Conservation (phyloP, 257 asterid genomes). For the Plectranthus barbatus region DNA sequence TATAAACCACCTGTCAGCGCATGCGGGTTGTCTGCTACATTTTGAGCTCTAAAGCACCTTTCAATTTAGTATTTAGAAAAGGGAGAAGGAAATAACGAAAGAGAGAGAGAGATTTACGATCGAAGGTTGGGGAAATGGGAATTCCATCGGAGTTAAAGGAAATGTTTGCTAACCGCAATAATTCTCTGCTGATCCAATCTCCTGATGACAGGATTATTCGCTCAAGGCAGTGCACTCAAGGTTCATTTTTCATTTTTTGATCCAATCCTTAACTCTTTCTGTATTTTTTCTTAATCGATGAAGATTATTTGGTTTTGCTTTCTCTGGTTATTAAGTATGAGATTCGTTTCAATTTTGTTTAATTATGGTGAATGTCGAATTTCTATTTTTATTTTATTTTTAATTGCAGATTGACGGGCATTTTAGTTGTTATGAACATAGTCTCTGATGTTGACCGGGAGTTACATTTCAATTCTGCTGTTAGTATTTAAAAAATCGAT, state of each 20-base stretch:
- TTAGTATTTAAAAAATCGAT: no score
- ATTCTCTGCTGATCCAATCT: constrained; percentile 21
- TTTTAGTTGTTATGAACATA: not conserved
- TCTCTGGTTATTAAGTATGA: not conserved
- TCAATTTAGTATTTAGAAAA: not conserved
- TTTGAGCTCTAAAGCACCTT: not conserved
- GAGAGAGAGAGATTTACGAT: not conserved
- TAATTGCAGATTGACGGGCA: not conserved
- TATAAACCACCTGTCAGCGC: no score
- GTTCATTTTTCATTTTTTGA: not conserved
- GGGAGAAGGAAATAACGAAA: not conserved
- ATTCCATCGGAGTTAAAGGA: constrained; percentile 24
- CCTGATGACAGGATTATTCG: constrained; percentile 28
- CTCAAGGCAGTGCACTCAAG: constrained; percentile 28
- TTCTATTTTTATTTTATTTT: no score
- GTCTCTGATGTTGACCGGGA: no score
- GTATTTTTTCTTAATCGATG: not conserved
- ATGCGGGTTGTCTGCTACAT: not conserved
- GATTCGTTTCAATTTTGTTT: not conserved
- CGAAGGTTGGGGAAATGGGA: constrained; percentile 16
- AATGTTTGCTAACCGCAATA: constrained; percentile 9
- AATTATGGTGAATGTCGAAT: not conserved
- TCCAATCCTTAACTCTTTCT: not conserved
- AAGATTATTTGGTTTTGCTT: not conserved
- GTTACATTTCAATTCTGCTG: no score